phyloP scores from a whole-genome alignment of 257 asterid genomes.

The Solanum acaule region DNA sequence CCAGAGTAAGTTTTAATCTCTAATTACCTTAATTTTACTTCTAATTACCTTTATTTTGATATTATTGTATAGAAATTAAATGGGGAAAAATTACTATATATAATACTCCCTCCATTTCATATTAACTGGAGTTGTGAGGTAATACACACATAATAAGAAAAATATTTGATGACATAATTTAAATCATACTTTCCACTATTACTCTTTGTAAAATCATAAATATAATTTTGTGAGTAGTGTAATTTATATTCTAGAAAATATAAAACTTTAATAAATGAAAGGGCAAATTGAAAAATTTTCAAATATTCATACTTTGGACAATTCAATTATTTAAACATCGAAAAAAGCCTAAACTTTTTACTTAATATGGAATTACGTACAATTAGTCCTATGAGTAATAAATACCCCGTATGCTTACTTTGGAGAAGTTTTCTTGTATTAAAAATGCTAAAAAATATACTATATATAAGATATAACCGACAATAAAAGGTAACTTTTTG shows the following conservation, averaged over 20 bases:
- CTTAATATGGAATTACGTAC: not conserved
- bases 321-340: no score
- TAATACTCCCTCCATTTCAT: no score
- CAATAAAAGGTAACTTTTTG: not conserved
- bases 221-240: no score
- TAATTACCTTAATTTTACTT: not conserved
- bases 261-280: no score
- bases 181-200: no score
- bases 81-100: no score
- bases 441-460: not conserved
- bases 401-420: not conserved
- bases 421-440: not conserved
- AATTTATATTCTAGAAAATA: no score
- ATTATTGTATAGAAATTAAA: not conserved
- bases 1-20: conserved; percentile 17
- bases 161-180: not conserved
- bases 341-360: no score
- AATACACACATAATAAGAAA: no score
- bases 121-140: not conserved
- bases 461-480: not conserved
- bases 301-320: no score
- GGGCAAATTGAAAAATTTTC: no score
- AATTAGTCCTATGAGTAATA: not conserved
- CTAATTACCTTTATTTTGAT: not conserved
- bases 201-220: no score